Percentiles rank a stretch among this genome's conserved stretches.
phyloP scores from a whole-genome alignment of 2,329 filamentous ascomycete species.

The Teratosphaeria pseudoeucalypti region DNA sequence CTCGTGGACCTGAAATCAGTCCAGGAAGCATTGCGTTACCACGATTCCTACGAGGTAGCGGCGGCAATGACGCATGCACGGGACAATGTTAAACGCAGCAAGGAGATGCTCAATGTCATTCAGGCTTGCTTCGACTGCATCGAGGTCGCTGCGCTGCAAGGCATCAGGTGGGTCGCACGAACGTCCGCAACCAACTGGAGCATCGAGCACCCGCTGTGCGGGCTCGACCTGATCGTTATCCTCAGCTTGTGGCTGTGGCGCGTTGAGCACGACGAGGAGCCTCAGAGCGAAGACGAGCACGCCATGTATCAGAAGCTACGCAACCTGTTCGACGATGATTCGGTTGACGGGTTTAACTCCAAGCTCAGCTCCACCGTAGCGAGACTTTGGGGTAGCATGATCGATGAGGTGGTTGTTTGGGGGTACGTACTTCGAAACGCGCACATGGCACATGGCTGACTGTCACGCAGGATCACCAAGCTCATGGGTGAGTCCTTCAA shows the following conservation, averaged over 20 bases:
- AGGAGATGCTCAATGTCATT: conserved; percentile 98
- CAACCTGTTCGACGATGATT: conserved; percentile 81
- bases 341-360: conserved; percentile 66
- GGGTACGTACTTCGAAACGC: conserved; percentile 57
- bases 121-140: conserved; percentile 97
- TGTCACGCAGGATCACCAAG: conserved; percentile 62
- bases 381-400: conserved; percentile 92
- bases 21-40: conserved; percentile 91
- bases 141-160: conserved; percentile 86
- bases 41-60: conserved; percentile 93
- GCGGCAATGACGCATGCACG: conserved; percentile 92
- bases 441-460: background rate
- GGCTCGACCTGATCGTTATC: conserved; percentile 94
- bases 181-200: conserved; percentile 98
- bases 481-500: conserved; percentile 98
- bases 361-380: conserved; percentile 94
- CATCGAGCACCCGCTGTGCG: conserved; percentile 92
- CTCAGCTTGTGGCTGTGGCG: conserved; percentile 97
- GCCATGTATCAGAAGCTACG: conserved; percentile 89
- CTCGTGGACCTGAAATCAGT: conserved; percentile 93
- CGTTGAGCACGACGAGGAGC: conserved; percentile 97
- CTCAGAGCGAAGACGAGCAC: conserved; percentile 70
- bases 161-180: conserved; percentile 94
- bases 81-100: conserved; percentile 85
- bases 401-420: conserved; percentile 98